Base-by-base conservation (phyloP, 2,329 filamentous ascomycete genomes). In the Paecilomyces sp. region DNA sequence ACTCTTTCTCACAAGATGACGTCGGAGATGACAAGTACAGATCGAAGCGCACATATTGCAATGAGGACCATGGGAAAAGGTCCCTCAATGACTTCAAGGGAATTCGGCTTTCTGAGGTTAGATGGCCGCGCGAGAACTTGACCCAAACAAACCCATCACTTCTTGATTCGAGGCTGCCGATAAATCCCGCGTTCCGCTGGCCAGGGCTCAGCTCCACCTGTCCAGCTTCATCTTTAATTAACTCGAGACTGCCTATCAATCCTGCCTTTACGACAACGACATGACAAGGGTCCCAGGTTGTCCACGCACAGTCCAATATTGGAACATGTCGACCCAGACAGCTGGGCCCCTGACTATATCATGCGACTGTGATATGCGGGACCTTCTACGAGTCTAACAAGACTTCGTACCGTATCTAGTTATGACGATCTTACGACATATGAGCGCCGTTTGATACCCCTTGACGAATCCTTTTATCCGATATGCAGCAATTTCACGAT, bases 91-190 rank as follows among this genome's bases (percentile, higher is more conserved):
- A 63, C 64, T 15, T 55, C 68, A 52, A 66, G 65, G 55, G 62
- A 8, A 47, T 47, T n/a, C 41, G 41, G 41, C 41, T 47, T n/a
- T 47, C 41, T 22, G 41, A 47, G 18, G 41, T 47, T 18, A 47
- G 18, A 47, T 47, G 41, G 41, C n/a, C 41, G 61, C 50, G 62
- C 64, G 31, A 65, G 63, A 36, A 31, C 60, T 24, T 54, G 60
- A 22, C 53, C 54, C 15, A 54, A 61, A 53, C 63, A 41, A 62
- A 65, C 22, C 62, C 66, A 13, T 69, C 67, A 33, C 68, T 74
- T 15, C 58, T 71, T 8, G 64, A 67, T 47, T 74, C 72, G 6
- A 63, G 65, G 4, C 65, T 75, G 18, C 71, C 71, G 6, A 71
- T 74, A 25, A 74, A 74, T 22, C 71, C 71, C 15, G 67, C 70